phyloP scores from a whole-genome alignment of 108 stramenopile species.

The Pseudonitzschia delicatissima region DNA sequence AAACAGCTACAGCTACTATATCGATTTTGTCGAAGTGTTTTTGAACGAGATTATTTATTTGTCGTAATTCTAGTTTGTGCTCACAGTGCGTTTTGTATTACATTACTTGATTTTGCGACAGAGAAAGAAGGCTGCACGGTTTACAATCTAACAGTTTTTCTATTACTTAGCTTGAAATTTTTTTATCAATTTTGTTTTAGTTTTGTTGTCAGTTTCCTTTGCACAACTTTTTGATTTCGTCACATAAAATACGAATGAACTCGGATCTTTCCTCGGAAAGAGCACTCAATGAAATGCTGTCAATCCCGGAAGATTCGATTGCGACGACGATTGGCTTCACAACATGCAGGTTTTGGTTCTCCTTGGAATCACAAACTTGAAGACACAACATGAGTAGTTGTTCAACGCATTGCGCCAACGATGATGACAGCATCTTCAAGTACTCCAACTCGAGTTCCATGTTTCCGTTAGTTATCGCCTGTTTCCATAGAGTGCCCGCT shows the following conservation, averaged over 20 bases:
- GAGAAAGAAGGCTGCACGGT: too few species aligned
- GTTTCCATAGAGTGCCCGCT: slow-evolving; percentile 5
- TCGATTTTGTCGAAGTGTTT: too few species aligned
- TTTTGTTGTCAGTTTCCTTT: not conserved
- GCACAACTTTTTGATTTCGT: slow-evolving; percentile 10
- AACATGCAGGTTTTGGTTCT: not conserved
- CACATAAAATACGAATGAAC: not conserved
- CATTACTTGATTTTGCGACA: too few species aligned
- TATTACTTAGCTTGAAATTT: too few species aligned
- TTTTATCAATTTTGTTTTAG: too few species aligned
- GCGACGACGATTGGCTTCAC: not conserved
- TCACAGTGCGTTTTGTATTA: too few species aligned
- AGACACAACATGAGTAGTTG: slow-evolving; percentile 20
- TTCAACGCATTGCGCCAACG: slow-evolving; percentile 22
- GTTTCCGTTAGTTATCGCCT: not conserved
- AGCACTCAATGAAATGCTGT: not conserved
- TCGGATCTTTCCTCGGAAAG: not conserved
- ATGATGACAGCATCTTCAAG: slow-evolving; percentile 10
- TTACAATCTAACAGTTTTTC: too few species aligned
- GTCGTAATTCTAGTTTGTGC: too few species aligned
- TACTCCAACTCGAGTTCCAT: slow-evolving; percentile 29
- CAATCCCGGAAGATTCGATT: slow-evolving; percentile 7
- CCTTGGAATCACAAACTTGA: slow-evolving; percentile 10
- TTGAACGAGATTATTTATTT: too few species aligned
- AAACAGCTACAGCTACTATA: too few species aligned